Evolutionary conservation across 495 filamentous ascomycete species (phyloP).

Genomic region (Neurospora sp.): DNA sequence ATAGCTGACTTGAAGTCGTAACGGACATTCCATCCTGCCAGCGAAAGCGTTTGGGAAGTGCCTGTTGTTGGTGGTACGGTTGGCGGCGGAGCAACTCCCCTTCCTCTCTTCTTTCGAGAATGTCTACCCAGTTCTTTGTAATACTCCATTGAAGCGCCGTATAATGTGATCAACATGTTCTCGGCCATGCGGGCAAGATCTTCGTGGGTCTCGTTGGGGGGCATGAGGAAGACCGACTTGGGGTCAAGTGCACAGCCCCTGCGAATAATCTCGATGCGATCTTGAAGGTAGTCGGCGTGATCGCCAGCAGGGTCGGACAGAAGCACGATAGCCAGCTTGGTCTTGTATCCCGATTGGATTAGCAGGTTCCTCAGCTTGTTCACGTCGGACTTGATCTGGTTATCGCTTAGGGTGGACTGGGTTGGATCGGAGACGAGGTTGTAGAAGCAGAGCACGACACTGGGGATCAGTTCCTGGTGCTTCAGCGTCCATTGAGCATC

Average conservation of each 20-base stretch:
- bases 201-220: constrained; percentile 30
- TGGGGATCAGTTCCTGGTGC: constrained; percentile 71
- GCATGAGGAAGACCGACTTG: constrained; percentile 59
- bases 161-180: constrained; percentile 51
- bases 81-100: constrained; percentile 64
- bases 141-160: constrained; percentile 66
- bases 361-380: constrained; percentile 60
- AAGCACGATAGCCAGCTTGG: constrained; percentile 64
- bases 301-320: constrained; percentile 56
- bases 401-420: constrained; percentile 64
- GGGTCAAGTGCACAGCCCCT: constrained; percentile 69
- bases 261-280: constrained; percentile 65
- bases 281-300: constrained; percentile 46
- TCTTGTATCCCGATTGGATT: constrained; percentile 58
- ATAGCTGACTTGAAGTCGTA: constrained; percentile 89
- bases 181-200: constrained; percentile 55
- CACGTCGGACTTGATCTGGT: constrained; percentile 81
- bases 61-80: constrained; percentile 75
- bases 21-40: constrained; percentile 78
- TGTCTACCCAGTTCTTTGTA: constrained; percentile 88
- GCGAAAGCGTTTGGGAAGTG: constrained; percentile 72
- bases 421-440: constrained; percentile 59
- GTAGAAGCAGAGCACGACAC: constrained; percentile 67
- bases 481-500: constrained; percentile 73
- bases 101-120: constrained; percentile 67